Evolutionary conservation across 148 eudicot genomes (phyloP).

Genomic region (Nepenthes mirabilis): DNA sequence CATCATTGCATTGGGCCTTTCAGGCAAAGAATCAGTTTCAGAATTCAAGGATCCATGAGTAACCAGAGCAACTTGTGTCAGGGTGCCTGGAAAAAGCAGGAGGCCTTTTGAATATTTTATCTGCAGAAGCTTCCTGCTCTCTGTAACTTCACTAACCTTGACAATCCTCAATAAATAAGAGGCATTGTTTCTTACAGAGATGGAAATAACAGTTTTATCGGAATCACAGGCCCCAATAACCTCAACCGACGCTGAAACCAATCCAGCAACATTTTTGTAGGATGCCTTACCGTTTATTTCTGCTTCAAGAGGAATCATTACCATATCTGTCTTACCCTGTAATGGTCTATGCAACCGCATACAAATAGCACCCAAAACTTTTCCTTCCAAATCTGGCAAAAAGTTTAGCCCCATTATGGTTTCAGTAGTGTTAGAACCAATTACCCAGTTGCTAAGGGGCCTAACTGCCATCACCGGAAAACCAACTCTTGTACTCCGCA

Average conservation of each 20-base stretch:
- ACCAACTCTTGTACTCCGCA: constrained; percentile 18
- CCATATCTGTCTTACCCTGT: constrained; percentile 23
- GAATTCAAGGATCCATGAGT: constrained; percentile 15
- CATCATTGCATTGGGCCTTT: constrained; percentile 13
- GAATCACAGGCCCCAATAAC: constrained; percentile 25
- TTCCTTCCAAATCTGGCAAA: constrained; percentile 22
- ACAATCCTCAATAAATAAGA: constrained; percentile 35
- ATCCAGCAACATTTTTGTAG: constrained; percentile 10
- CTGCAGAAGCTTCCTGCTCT: constrained; percentile 27
- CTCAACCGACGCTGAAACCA: constrained; percentile 34
- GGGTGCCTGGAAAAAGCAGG: constrained; percentile 52
- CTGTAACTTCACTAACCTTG: constrained; percentile 30
- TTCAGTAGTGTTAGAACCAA: constrained; percentile 41
- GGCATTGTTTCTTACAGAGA: constrained; percentile 40
- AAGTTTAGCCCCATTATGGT: constrained; percentile 38
- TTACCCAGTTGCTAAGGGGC: constrained; percentile 52
- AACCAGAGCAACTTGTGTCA: constrained; percentile 53
- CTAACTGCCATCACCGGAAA: constrained; percentile 30
- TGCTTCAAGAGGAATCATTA: constrained; percentile 59
- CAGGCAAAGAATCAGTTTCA: constrained; percentile 11
- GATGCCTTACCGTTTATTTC: constrained; percentile 15
- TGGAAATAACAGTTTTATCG: constrained; percentile 29
- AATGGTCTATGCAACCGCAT: constrained; percentile 34
- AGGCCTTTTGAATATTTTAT: constrained; percentile 54
- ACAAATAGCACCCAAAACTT: constrained; percentile 42